These are phyloP conservation scores for Penicillium arizonense DNA, from an alignment of 495 filamentous ascomycete species.

Conservation along the genomic window DNA sequence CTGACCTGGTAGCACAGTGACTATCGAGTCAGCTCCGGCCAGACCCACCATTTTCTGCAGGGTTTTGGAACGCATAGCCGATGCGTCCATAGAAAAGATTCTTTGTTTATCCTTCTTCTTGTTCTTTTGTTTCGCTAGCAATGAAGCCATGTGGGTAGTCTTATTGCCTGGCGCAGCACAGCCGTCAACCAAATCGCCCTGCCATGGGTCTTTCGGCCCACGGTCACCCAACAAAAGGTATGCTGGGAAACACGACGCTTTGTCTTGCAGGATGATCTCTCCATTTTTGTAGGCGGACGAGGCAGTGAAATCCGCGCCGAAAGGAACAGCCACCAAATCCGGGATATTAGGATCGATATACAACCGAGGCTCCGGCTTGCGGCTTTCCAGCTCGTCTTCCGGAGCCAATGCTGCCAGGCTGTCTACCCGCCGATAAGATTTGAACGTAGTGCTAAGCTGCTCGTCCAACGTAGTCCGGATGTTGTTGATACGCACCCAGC, in stretches of 20 bases:
- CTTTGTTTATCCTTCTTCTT: constrained; percentile 22
- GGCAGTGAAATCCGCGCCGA: constrained; percentile 62
- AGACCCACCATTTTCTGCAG: constrained; percentile 77
- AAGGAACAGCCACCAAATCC: constrained; percentile 76
- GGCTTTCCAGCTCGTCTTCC: constrained; percentile 11
- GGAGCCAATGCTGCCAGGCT: constrained; percentile 43
- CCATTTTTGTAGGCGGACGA: constrained; percentile 71
- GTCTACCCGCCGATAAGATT: constrained; percentile 48
- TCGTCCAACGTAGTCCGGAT: constrained; percentile 66
- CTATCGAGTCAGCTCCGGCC: constrained; percentile 65
- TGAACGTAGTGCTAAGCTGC: constrained; percentile 69
- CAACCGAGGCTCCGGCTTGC: constrained; percentile 33
- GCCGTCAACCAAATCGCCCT: constrained; percentile 80
- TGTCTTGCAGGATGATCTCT: constrained; percentile 87
- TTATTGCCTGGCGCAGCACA: constrained; percentile 97
- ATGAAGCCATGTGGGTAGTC: constrained; percentile 86
- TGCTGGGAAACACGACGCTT: constrained; percentile 94
- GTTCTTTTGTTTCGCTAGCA: constrained; percentile 46
- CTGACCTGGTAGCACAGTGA: constrained; percentile 63
- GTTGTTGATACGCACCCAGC: constrained; percentile 89
- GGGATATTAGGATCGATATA: constrained; percentile 77
- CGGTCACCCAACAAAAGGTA: constrained; percentile 64
- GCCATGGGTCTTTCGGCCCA: constrained; percentile 19
- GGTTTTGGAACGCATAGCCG: constrained; percentile 57
- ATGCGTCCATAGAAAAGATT: constrained; percentile 46